Evolutionary conservation across 1,139 yeast genomes (phyloP).

Genomic region (Wickerhamiella pararugosa): DNA sequence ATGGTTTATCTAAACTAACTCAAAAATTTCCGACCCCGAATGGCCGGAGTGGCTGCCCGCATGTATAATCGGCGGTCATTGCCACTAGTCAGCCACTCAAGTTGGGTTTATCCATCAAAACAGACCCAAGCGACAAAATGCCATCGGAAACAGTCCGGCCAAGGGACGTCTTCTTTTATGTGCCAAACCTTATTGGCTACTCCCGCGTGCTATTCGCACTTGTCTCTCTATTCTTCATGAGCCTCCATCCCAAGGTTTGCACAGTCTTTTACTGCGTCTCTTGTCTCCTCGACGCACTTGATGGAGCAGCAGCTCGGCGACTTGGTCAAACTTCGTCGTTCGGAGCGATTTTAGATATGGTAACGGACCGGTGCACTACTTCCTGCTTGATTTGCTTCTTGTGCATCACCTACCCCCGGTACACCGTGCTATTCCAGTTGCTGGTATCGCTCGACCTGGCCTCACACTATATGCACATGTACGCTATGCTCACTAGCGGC

Average conservation of each 20-base stretch:
- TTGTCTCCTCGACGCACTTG: conserved; percentile 88
- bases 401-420: conserved; percentile 60
- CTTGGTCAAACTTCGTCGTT: conserved; percentile 80
- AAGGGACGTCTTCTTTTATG: conserved; percentile 40
- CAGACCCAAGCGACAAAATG: no score
- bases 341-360: conserved; percentile 98
- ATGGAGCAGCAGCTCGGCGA: conserved; percentile 88
- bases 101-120: no score
- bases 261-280: conserved; percentile 69
- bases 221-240: conserved; percentile 68
- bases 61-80: no score
- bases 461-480: conserved; percentile 97
- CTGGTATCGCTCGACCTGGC: conserved; percentile 81
- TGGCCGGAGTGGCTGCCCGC: no score
- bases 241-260: conserved; percentile 65
- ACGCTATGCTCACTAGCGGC: conserved; percentile 75
- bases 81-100: no score
- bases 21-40: no score
- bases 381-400: conserved; percentile 77
- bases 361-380: conserved; percentile 95
- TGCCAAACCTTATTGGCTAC: conserved; percentile 88
- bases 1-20: no score
- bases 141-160: conserved; percentile 3
- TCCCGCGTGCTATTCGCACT: conserved; percentile 68
- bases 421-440: conserved; percentile 62